These are phyloP conservation scores for Trichosanthes truncata DNA, from an alignment of 306 rosid genomes.

Conservation along the genomic window DNA sequence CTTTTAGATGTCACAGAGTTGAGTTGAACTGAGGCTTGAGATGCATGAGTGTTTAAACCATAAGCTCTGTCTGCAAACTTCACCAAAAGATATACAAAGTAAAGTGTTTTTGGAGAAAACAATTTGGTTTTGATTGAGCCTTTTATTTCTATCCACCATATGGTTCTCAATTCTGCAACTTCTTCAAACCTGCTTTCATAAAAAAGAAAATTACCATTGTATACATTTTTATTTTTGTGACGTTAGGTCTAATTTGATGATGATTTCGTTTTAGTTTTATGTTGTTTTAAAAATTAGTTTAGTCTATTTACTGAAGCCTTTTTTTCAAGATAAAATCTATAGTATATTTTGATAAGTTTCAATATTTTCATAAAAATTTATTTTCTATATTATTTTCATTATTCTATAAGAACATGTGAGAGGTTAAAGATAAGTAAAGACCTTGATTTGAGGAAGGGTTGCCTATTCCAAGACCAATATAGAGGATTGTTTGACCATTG, in stretches of 20 bases:
- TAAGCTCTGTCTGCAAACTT: conserved; percentile 56
- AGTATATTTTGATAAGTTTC: background rate
- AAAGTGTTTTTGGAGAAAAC: conserved; percentile 41
- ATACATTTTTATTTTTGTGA: too few species aligned
- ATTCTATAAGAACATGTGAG: background rate
- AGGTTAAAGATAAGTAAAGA: conserved; percentile 8
- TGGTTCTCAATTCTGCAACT: conserved; percentile 56
- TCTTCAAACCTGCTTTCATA: conserved; percentile 46
- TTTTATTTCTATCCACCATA: conserved; percentile 57
- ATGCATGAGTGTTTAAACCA: conserved; percentile 47
- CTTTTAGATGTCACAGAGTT: conserved; percentile 26
- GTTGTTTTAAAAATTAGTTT: too few species aligned
- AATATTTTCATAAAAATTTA: too few species aligned
- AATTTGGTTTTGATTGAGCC: conserved; percentile 26
- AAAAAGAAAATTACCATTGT: too few species aligned
- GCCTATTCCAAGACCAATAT: conserved; percentile 58
- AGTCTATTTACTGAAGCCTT: too few species aligned
- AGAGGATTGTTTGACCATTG: conserved; percentile 44
- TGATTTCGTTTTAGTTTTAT: too few species aligned
- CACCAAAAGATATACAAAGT: conserved; percentile 41
- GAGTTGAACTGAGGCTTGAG: conserved; percentile 39
- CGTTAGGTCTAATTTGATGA: too few species aligned
- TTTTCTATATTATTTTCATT: too few species aligned
- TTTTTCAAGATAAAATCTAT: too few species aligned
- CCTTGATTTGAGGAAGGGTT: conserved; percentile 41